Base-by-base conservation (phyloP, 768 basidiomycete genomes). In the Termitomyces sp. region DNA sequence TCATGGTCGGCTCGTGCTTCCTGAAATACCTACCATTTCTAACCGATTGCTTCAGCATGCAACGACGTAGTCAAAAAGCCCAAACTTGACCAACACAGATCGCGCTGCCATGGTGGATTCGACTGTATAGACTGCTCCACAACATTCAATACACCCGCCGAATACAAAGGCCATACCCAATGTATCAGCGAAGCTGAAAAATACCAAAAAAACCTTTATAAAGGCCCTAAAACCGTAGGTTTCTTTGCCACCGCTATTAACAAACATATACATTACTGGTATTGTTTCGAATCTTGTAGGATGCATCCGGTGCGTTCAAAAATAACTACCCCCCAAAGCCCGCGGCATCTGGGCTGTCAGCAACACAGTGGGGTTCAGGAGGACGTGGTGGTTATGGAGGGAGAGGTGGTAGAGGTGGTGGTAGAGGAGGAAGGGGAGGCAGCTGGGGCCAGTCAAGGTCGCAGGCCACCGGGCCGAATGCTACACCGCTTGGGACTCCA, bases 161-260 rank as follows among this genome's bases (percentile, higher is more conserved):
- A 93, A 59, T 96, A 85, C 77, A 93, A 92, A 71, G 75, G 73
- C 0, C 90, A 97, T 68, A 94, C 89, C 10, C 76, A 82, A 32
- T 97, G 94, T 70, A 85, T 97, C 45, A 85, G 81, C 60, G 94
- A 97, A 72, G 94, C 91, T 3, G 91, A 97, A 71, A 97, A 96
- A 69, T 96, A 97, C 67, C 84, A 97, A 75, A 92, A 92, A 71
- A 74, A 79, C 52, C 68, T 94, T 57, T 95, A 94, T 70, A 92
- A 89, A 66, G 92, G 90, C 9, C 80, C 84, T 0, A 90, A 88
- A 75, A 78, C 72, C n/a, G 74, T 76, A 58, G 54, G 71, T 63
- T n/a, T 53, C 48, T 33, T 54, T 20, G 49, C 45, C 22, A 26
- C 30, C 53, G 16, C 32, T 24, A 14, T 13, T 28, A n/a, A 20